A percentile compares a stretch with the other conserved stretches of the same genome.
phyloP scores from a whole-genome alignment of 202 grass and related monocot genomes.

The Zizania palustris region DNA sequence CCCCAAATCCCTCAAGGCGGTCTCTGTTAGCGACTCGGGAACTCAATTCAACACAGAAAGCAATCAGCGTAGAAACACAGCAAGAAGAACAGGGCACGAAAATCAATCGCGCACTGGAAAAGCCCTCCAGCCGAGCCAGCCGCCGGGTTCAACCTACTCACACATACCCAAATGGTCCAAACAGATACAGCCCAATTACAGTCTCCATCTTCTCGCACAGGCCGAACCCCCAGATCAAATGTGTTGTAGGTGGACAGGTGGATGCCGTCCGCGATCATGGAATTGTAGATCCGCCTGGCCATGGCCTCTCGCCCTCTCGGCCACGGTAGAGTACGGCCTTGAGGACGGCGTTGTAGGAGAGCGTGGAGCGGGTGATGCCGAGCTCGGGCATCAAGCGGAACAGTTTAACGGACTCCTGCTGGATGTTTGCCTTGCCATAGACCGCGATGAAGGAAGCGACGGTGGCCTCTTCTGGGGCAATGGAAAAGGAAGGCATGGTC shows the following conservation, averaged over 20 bases:
- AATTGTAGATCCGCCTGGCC: constrained; percentile 80
- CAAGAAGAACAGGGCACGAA: too few species aligned
- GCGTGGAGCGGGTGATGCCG: constrained; percentile 58
- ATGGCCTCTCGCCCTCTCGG: constrained; percentile 64
- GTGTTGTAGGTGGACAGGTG: constrained; percentile 80
- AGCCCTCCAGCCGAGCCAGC: too few species aligned
- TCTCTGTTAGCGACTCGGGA: too few species aligned
- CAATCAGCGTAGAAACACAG: too few species aligned
- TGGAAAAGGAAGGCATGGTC: constrained; percentile 67
- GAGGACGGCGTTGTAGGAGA: constrained; percentile 79
- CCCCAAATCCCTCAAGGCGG: constrained; percentile 59
- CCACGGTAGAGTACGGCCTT: constrained; percentile 80
- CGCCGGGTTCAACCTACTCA: too few species aligned
- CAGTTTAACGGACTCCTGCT: constrained; percentile 80
- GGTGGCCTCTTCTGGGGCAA: constrained; percentile 63
- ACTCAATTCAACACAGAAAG: too few species aligned
- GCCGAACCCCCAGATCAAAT: constrained; percentile 89
- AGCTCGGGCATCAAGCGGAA: constrained; percentile 87
- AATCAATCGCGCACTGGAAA: too few species aligned
- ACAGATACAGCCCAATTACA: too few species aligned
- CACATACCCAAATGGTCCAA: too few species aligned
- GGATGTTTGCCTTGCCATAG: constrained; percentile 65
- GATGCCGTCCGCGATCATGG: constrained; percentile 65
- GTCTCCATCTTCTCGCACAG: constrained; percentile 81
- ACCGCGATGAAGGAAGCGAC: constrained; percentile 63